These are phyloP conservation scores for Ganoderma lingzhi DNA, from an alignment of 1,284 basidiomycete genomes.

Conservation along the genomic window DNA sequence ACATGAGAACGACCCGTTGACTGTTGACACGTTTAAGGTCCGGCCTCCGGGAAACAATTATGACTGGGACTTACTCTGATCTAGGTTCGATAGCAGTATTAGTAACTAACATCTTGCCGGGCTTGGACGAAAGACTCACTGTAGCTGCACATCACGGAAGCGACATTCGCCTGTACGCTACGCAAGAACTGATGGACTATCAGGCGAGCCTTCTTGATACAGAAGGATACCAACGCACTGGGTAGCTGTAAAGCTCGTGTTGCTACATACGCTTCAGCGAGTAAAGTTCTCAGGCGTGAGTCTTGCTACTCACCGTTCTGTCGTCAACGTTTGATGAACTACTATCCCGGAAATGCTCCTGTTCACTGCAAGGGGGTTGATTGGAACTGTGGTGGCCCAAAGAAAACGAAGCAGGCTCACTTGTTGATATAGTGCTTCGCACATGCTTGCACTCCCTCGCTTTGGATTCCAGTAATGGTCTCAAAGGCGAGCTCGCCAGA, in stretches of 20 bases:
- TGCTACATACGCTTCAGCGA: slow-evolving; percentile 42
- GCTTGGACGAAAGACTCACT: slow-evolving; percentile 43
- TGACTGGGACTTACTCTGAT: slow-evolving; percentile 49
- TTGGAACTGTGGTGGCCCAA: background rate
- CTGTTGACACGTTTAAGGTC: slow-evolving; percentile 32
- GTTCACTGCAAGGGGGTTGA: slow-evolving; percentile 46
- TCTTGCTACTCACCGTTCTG: slow-evolving; percentile 46
- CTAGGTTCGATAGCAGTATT: slow-evolving; percentile 31
- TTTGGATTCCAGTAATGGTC: slow-evolving; percentile 67
- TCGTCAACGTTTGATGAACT: slow-evolving; percentile 74
- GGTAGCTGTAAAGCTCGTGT: slow-evolving; percentile 64
- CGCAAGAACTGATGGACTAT: slow-evolving; percentile 56
- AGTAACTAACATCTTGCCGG: no score
- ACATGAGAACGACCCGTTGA: slow-evolving; percentile 76
- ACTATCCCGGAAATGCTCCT: slow-evolving; percentile 62
- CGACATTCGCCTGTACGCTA: slow-evolving; percentile 73
- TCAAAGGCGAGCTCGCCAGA: slow-evolving; percentile 68
- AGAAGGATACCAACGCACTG: slow-evolving; percentile 43
- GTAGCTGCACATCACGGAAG: slow-evolving; percentile 78
- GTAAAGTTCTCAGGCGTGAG: background rate
- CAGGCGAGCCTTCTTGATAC: slow-evolving; percentile 11
- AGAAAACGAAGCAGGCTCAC: slow-evolving; percentile 30
- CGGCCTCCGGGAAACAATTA: no score
- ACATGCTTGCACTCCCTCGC: slow-evolving; percentile 62
- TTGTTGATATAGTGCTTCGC: slow-evolving; percentile 75